Conservation (phyloP, 2,329 filamentous ascomycete species). For the Orbilia quercus region DNA sequence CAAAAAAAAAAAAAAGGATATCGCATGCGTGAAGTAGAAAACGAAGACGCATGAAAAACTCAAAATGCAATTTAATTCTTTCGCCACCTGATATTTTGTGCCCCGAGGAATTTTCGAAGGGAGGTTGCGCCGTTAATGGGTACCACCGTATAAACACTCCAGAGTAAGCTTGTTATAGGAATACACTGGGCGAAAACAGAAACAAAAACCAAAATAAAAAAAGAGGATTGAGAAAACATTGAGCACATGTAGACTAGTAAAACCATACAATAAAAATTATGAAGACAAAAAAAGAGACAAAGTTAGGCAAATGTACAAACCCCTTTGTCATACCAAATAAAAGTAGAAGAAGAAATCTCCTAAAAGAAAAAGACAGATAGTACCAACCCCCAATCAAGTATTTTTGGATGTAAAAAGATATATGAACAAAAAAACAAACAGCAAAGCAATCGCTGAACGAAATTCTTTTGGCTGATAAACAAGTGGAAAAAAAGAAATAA, state of each 20-base stretch:
- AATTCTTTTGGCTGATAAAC: conserved; percentile 16
- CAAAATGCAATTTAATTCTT: conserved; percentile 44
- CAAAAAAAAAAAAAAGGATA: conserved; percentile 9
- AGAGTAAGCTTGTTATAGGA: conserved; percentile 35
- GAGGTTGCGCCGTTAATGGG: conserved; percentile 24
- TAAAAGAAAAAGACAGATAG: conserved; percentile 41
- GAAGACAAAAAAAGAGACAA: conserved; percentile 15
- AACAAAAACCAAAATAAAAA: conserved; percentile 27
- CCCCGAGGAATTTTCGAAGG: conserved; percentile 2
- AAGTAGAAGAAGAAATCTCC: conserved; percentile 45
- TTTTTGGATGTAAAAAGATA: conserved; percentile 20
- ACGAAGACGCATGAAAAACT: conserved; percentile 2
- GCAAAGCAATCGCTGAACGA: conserved; percentile 23
- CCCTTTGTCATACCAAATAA: conserved; percentile 26
- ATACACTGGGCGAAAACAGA: conserved; percentile 29
- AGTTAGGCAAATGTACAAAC: conserved; percentile 38
- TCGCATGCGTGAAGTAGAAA: conserved; percentile 12
- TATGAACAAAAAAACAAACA: too few relatives aligned
- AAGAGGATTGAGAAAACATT: conserved; percentile 31
- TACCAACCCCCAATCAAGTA: conserved; percentile 8
- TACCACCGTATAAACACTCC: conserved; percentile 39
- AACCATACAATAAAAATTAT: conserved; percentile 44
- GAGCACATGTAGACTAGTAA: not conserved
- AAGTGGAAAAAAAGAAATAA: conserved; percentile 16
- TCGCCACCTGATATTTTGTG: conserved; percentile 24